These are phyloP conservation scores for Corymbia citriodora DNA, from an alignment of 441 rosid species.

Conservation along the genomic window DNA sequence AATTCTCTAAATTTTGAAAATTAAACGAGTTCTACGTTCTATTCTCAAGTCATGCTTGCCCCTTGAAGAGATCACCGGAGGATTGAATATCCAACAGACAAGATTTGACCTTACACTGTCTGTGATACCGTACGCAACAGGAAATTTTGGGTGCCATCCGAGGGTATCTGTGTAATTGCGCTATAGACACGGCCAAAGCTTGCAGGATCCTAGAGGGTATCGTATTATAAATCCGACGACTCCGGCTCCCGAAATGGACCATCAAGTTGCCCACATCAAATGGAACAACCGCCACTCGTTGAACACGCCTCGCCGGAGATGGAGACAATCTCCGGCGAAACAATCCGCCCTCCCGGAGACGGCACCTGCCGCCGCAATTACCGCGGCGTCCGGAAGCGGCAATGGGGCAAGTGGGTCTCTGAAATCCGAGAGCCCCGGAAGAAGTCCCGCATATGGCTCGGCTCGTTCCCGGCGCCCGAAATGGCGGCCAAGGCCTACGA, in stretches of 20 bases:
- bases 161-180: not conserved
- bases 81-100: no score
- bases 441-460: slow-evolving; percentile 63
- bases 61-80: no score
- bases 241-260: not conserved
- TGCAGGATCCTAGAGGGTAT: not conserved
- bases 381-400: slow-evolving; percentile 53
- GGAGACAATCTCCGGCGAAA: not conserved
- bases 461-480: slow-evolving; percentile 55
- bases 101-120: not conserved
- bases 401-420: slow-evolving; percentile 74
- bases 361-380: slow-evolving; percentile 52
- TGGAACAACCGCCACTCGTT: not conserved
- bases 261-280: not conserved
- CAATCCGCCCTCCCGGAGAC: slow-evolving; percentile 9
- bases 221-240: not conserved
- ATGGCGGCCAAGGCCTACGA: slow-evolving; percentile 71
- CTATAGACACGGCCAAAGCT: not conserved
- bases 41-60: no score
- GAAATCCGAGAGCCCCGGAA: slow-evolving; percentile 66
- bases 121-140: not conserved
- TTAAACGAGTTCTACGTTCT: no score
- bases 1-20: no score
- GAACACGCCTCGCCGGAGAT: not conserved
- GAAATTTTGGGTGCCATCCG: not conserved